Conservation (phyloP, 108 stramenopile species). For the Skeletonema tropicum region DNA sequence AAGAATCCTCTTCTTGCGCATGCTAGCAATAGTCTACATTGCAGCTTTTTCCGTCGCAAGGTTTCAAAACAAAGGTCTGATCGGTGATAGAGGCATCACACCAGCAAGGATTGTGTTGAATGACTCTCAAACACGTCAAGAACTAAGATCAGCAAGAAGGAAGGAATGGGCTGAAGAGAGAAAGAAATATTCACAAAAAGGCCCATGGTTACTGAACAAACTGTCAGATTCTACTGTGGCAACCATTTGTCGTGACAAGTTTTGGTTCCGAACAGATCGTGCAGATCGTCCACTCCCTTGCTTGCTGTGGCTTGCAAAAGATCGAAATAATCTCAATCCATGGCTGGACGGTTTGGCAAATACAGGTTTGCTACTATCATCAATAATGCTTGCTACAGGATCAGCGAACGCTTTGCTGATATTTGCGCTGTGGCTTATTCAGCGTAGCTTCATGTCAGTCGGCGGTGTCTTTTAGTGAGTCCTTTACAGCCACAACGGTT, state of each 20-base stretch:
- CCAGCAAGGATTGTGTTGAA: conserved; percentile 56
- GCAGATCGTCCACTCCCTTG: conserved; percentile 53
- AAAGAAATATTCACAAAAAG: not conserved
- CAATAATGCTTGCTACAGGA: conserved; percentile 46
- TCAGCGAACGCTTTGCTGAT: conserved; percentile 68
- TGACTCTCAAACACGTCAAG: conserved; percentile 37
- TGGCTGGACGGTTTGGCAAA: conserved; percentile 67
- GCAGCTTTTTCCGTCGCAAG: conserved; percentile 66
- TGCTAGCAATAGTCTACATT: conserved; percentile 61
- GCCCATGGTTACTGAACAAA: not conserved
- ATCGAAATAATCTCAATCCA: conserved; percentile 57
- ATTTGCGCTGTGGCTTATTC: conserved; percentile 59
- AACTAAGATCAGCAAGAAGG: conserved; percentile 27
- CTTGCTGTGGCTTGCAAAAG: conserved; percentile 58
- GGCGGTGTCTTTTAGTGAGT: conserved; percentile 68
- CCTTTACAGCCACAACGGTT: too few species aligned
- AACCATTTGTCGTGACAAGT: conserved; percentile 36
- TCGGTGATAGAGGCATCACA: conserved; percentile 67
- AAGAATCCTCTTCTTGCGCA: conserved; percentile 69
- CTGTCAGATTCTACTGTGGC: conserved; percentile 5
- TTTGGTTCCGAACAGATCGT: conserved; percentile 61
- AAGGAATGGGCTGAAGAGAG: conserved; percentile 39
- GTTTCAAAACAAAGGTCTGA: conserved; percentile 62
- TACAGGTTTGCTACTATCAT: conserved; percentile 50
- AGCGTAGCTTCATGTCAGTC: conserved; percentile 68